Percentiles rank a stretch among this genome's conserved stretches.
phyloP scores from a whole-genome alignment of 805 yeast species.

The Kodamaea laetipori region DNA sequence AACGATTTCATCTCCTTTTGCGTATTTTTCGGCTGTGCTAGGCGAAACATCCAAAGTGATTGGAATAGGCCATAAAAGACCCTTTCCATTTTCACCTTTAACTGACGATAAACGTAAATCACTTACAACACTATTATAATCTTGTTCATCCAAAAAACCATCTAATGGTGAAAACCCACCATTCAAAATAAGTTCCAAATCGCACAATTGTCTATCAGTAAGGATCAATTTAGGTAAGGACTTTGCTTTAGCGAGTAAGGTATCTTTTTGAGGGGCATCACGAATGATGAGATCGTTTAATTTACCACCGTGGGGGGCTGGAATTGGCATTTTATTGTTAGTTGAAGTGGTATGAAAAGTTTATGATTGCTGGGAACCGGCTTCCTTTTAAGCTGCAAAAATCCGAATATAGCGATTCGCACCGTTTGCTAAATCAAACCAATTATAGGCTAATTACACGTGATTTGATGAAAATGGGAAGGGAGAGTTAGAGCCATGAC shows the following conservation, averaged over 20 bases:
- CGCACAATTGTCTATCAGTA: conserved; percentile 90
- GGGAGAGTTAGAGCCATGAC: neutral
- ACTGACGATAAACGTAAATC: conserved; percentile 65
- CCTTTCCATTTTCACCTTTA: conserved; percentile 43
- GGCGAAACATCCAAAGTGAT: conserved; percentile 79
- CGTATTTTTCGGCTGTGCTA: conserved; percentile 45
- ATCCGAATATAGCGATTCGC: too few relatives aligned
- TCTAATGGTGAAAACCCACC: conserved; percentile 92
- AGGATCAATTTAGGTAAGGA: conserved; percentile 51
- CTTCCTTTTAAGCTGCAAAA: conserved; percentile 8
- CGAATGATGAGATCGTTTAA: conserved; percentile 84
- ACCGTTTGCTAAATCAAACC: neutral
- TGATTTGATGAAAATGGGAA: conserved; percentile 5
- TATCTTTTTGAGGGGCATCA: conserved; percentile 62
- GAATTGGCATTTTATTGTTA: conserved; percentile 51
- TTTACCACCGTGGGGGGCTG: conserved; percentile 88
- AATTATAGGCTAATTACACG: conserved; percentile 9
- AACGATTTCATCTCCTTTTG: conserved; percentile 63
- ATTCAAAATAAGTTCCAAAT: conserved; percentile 83
- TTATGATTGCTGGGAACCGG: neutral
- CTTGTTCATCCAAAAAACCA: conserved; percentile 67
- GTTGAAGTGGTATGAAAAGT: too few relatives aligned
- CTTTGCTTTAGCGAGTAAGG: conserved; percentile 60
- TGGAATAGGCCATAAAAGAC: conserved; percentile 89
- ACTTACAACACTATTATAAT: conserved; percentile 67